Conservation (phyloP, 2,329 filamentous ascomycete species). For the Xylaria sp. region DNA sequence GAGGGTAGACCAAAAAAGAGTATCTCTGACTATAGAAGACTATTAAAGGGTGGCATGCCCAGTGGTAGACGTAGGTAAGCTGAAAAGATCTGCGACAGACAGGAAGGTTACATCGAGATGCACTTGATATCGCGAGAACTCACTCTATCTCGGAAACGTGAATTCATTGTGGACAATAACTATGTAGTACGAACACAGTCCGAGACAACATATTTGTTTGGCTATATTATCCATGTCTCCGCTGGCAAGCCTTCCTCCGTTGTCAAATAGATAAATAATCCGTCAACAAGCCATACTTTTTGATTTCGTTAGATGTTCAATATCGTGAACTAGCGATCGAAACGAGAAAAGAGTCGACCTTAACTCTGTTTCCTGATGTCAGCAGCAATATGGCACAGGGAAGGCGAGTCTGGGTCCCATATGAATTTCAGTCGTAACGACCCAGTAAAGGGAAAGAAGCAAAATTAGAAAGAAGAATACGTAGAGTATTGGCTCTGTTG, state of each 20-base stretch:
- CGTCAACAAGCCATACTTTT: background rate
- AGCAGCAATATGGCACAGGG: background rate
- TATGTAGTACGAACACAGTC: background rate
- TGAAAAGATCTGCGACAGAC: no score
- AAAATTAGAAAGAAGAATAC: background rate
- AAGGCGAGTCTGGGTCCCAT: background rate
- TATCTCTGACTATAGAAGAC: no score
- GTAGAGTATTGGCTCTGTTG: background rate
- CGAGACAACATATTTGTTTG: background rate
- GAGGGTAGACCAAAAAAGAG: no score
- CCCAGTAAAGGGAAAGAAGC: background rate
- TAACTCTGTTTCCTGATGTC: background rate
- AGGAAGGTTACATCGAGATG: no score
- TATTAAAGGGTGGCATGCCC: no score
- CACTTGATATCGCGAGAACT: background rate
- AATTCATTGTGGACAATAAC: background rate
- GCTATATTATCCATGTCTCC: background rate
- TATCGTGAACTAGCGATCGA: background rate
- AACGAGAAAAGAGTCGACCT: no score
- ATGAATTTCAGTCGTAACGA: background rate
- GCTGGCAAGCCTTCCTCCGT: no score
- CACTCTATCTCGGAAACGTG: background rate
- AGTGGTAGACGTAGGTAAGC: no score
- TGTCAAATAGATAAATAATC: background rate
- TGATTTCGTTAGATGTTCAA: no score